A percentile compares a stretch with the other conserved stretches of the same genome.
These are phyloP conservation scores for Ceratocystis huliohia DNA, from an alignment of 2,329 filamentous ascomycete species.

Conservation along the genomic window DNA sequence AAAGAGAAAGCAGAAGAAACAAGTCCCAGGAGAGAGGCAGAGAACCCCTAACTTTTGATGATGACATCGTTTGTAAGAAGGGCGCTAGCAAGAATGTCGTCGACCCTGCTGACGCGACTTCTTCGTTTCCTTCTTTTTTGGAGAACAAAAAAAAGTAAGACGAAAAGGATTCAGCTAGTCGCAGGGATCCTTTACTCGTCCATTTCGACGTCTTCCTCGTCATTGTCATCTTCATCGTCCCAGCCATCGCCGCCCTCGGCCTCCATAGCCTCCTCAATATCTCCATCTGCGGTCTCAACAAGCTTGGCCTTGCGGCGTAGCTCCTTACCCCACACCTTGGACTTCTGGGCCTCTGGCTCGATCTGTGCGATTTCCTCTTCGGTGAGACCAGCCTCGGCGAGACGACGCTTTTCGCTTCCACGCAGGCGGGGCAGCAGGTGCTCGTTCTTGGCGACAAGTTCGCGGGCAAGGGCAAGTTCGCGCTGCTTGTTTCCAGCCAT, in stretches of 20 bases:
- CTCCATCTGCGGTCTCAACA: constrained; percentile 24
- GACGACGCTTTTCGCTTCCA: constrained; percentile 46
- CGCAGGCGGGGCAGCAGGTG: constrained; percentile 72
- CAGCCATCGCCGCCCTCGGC: constrained; percentile 24
- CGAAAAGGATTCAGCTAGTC: constrained; percentile 20
- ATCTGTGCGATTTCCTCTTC: constrained; percentile 39
- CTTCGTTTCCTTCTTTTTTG: background rate
- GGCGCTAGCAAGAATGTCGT: background rate
- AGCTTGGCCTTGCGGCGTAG: constrained; percentile 25
- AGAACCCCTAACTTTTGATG: constrained; percentile 15
- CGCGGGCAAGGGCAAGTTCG: constrained; percentile 66
- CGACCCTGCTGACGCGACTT: background rate
- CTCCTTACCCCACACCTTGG: constrained; percentile 34
- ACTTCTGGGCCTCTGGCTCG: constrained; percentile 29
- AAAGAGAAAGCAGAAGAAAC: constrained; percentile 19
- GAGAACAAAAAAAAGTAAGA: background rate
- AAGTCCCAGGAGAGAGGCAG: constrained; percentile 13
- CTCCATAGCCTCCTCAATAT: constrained; percentile 23
- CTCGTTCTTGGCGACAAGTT: constrained; percentile 81
- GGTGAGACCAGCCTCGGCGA: constrained; percentile 42
- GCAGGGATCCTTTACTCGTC: constrained; percentile 27
- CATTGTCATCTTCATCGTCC: constrained; percentile 28
- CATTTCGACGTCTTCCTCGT: constrained; percentile 32
- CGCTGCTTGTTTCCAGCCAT: constrained; percentile 83
- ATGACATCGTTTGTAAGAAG: background rate